Evolutionary conservation across 345 rosid species (phyloP).

Genomic region (Combretum micranthum): DNA sequence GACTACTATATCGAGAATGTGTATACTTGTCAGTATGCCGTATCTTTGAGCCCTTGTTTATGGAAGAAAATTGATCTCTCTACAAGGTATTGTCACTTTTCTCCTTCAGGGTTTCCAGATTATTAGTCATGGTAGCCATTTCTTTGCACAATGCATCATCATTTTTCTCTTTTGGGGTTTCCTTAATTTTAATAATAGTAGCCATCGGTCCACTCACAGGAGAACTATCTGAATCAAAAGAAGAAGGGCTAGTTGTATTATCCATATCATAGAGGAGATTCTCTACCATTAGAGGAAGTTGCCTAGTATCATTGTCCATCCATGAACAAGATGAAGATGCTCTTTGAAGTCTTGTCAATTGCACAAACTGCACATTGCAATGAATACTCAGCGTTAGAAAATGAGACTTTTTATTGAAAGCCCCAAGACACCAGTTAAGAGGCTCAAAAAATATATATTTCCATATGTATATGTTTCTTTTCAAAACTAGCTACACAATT

Average conservation of each 20-base stretch:
- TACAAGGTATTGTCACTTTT: conserved; percentile 13
- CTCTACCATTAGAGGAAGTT: conserved; percentile 51
- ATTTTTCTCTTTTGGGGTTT: conserved; percentile 12
- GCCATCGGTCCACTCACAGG: conserved; percentile 21
- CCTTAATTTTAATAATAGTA: conserved; percentile 10
- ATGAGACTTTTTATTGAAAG: too few species aligned
- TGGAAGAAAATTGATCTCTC: conserved; percentile 11
- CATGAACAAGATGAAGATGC: conserved; percentile 38
- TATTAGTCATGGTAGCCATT: conserved; percentile 11
- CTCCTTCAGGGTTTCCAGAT: conserved; percentile 10
- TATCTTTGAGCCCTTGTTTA: conserved; percentile 21
- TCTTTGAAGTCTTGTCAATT: conserved; percentile 60
- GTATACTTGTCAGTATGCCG: conserved; percentile 11
- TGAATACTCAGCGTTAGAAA: not conserved
- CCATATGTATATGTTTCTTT: too few species aligned
- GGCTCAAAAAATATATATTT: too few species aligned
- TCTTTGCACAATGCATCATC: conserved; percentile 9
- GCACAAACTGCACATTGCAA: conserved; percentile 40
- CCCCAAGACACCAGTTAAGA: too few species aligned
- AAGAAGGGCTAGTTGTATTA: conserved; percentile 65
- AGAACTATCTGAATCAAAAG: conserved; percentile 74
- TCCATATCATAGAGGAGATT: conserved; percentile 85
- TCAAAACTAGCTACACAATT: too few species aligned
- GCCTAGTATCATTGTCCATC: conserved; percentile 12
- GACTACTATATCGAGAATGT: conserved; percentile 34